Evolutionary conservation across 768 basidiomycete species (phyloP).

Genomic region (Gloeostereum incarnatum): DNA sequence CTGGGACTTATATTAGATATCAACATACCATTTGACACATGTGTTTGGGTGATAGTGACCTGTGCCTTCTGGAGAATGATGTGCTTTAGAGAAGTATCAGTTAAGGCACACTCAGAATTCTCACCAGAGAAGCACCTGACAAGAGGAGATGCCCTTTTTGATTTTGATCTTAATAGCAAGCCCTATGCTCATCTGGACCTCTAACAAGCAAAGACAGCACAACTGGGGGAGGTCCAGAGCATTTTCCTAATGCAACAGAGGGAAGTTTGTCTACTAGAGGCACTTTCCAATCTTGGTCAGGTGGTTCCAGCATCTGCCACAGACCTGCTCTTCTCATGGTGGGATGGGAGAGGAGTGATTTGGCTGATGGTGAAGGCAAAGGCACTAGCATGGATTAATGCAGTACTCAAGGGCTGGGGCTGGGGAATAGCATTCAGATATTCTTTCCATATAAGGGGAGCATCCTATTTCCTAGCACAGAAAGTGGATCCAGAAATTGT

Average conservation of each 20-base stretch:
- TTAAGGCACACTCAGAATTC: conserved; percentile 3
- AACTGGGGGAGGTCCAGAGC: conserved; percentile 19
- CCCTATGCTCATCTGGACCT: conserved; percentile 20
- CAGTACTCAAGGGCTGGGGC: conserved; percentile 14
- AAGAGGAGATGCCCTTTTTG: conserved; percentile 10
- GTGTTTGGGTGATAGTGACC: conserved; percentile 23
- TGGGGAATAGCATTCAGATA: conserved; percentile 27
- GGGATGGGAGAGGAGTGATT: conserved; percentile 15
- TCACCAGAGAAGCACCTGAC: conserved; percentile 14
- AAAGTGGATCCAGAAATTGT: conserved; percentile 25
- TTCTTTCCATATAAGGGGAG: conserved; percentile 33
- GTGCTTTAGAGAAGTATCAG: conserved; percentile 26
- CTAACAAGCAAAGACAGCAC: conserved; percentile 25
- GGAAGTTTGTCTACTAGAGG: conserved; percentile 17
- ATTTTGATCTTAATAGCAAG: conserved; percentile 13
- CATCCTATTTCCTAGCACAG: conserved; percentile 21
- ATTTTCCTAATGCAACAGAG: conserved; percentile 16
- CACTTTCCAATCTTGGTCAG: conserved; percentile 17
- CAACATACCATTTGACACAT: conserved; percentile 24
- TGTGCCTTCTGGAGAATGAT: conserved; percentile 31
- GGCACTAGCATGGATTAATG: conserved; percentile 20
- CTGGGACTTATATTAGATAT: conserved; percentile 11
- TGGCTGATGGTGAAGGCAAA: conserved; percentile 18
- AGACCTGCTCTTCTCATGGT: conserved; percentile 27
- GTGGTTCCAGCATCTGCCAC: conserved; percentile 15